Base-by-base conservation (phyloP, 192 early-diverging fungal species). In the Lobulomyces angularis region DNA sequence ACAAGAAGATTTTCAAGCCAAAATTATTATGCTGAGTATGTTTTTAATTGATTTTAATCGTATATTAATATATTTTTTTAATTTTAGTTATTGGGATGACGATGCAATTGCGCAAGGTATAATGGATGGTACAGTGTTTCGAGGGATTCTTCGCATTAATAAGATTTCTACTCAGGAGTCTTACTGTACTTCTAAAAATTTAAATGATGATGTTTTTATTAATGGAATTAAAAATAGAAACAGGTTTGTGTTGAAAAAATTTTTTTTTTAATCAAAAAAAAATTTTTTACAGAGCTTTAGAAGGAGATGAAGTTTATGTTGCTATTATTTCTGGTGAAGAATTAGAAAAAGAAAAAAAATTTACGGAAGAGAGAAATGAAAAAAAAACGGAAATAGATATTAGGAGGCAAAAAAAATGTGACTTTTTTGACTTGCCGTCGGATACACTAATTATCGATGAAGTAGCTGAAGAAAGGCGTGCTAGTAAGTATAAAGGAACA, bases 291-390 rank as follows among this genome's bases (percentile, higher is more conserved):
- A 69, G 88, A 28, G 82, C 86, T 3, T 51, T 90, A 3, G 85
- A 90, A 39, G 86, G 84, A 3, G 88, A 90, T 52, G 59, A 79
- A 3, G 88, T 90, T 14, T 76, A 76, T n/a, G 61, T 90, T 2
- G 54, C 72, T 42, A 39, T 88, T 22, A 56, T 90, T 25, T 71
- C 77, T 43, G 76, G 77, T 0, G 67, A 71, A 17, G 82, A 85
- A 51, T 53, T 75, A 33, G 44, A 71, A 38, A 34, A 45, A 6
- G 74, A 74, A 39, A 60, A 77, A 53, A 43, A 61, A 33, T 46
- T 8, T 1, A 49, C 65, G 72, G 36, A 69, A 72, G 18, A 59
- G 59, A 50, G 71, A 76, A 43, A 57, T 64, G 8, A 76, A 74
- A 46, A 63, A 74, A 24, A 62, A 65, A 5, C 53, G 58, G 27